Evolutionary conservation across 306 rosid species (phyloP), one percentile per base, ranked within the genome.

Genomic region (Begonia fuchsioides): DNA sequence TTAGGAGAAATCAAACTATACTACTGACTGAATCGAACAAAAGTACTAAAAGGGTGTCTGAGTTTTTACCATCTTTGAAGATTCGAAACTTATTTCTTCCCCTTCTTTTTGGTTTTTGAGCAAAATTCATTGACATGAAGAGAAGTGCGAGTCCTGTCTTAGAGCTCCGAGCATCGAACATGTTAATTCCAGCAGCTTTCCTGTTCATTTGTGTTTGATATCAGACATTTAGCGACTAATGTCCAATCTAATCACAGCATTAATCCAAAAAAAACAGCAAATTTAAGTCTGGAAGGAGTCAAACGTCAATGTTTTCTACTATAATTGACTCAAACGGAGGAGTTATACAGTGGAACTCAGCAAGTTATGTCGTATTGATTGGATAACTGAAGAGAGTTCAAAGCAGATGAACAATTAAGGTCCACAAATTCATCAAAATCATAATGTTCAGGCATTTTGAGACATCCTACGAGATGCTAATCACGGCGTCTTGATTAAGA

Each of bases 161-260:
- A 87, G 20, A 52, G 75, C 67, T 52, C 87, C 83, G 35, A 87
- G 78, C 87, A 87, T 79, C 67, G 80, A 63, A 69, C 94, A 87
- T 1, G 82, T 56, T 46, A 84, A 78, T 75, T 82, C 96, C 59
- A 87, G 57, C 72, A 87, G 73, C 66, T 82, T 87, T 43, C 94
- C 96, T 87, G 84, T 54, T 5, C 12, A 41, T 10, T 41, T 10
- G 13, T 3, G 11, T 41, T 41, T 41, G 35, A 26, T 26, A 26
- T 0, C 8, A 4, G 35, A 26, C 8, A 26, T 26, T 26, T 26
- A 26, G 7, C 35, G 35, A 26, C 35, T 41, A n/a, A n/a, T n/a
- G n/a, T n/a, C n/a, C n/a, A n/a, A n/a, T n/a, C n/a, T n/a, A 41
- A 41, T 41, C 9, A 10, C n/a, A n/a, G 0, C 12, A 41, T 4